These are phyloP conservation scores for Curvularia spicifera DNA, from an alignment of 2,329 filamentous ascomycete species.

Conservation along the genomic window DNA sequence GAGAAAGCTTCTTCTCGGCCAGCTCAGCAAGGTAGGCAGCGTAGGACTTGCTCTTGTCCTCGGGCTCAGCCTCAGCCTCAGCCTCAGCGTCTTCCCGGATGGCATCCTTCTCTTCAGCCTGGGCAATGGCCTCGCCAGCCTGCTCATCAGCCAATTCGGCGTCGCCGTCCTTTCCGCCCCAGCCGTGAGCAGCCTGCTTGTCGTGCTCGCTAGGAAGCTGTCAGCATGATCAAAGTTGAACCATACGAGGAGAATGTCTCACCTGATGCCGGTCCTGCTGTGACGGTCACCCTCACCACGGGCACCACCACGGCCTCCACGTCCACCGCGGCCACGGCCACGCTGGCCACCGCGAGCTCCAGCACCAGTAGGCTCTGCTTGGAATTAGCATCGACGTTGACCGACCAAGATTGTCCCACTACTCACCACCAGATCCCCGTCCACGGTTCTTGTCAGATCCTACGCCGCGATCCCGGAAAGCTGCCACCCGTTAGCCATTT, in stretches of 20 bases:
- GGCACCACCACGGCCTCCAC: conserved; percentile 53
- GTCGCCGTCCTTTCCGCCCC: conserved; percentile 82
- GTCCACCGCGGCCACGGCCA: conserved; percentile 58
- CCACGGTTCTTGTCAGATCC: conserved; percentile 82
- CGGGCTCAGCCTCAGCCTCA: conserved; percentile 62
- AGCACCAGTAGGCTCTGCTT: conserved; percentile 27
- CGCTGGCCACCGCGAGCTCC: conserved; percentile 38
- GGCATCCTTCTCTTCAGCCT: conserved; percentile 77
- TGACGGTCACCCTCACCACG: conserved; percentile 65
- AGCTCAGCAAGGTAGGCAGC: conserved; percentile 82
- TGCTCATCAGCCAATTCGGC: conserved; percentile 91
- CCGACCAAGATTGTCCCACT: conserved; percentile 1
- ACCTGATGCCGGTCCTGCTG: conserved; percentile 66
- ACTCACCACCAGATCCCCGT: conserved; percentile 58
- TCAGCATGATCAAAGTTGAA: conserved; percentile 21
- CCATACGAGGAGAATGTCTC: conserved; percentile 40
- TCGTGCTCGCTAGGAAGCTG: conserved; percentile 68
- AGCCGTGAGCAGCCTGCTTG: conserved; percentile 87
- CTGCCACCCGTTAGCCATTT: conserved; percentile 56
- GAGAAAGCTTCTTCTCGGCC: conserved; percentile 76
- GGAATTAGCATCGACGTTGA: conserved; percentile 15
- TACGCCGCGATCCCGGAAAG: conserved; percentile 87
- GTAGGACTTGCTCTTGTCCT: conserved; percentile 91
- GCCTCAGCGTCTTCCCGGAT: conserved; percentile 46
- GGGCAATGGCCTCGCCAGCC: conserved; percentile 86